Evolutionary conservation across 2,329 filamentous ascomycete species (phyloP), one percentile per base, ranked within the genome.

Genomic region (Microsporum audouinii): DNA sequence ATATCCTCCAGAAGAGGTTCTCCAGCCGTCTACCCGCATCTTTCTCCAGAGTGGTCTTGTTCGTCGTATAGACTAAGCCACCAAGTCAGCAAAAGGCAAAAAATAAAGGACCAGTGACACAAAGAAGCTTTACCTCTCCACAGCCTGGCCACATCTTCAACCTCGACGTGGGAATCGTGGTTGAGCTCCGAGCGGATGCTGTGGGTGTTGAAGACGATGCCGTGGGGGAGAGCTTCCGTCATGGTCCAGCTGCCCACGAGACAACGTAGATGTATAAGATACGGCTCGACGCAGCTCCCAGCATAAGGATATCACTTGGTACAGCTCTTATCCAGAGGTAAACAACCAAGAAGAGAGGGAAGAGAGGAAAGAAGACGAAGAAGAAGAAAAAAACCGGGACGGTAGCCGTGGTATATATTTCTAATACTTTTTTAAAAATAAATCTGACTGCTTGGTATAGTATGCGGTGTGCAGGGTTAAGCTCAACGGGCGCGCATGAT

Each of bases 1-100:
- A 80, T 63, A 81, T 76, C 59, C 79, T 71, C 79, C 79, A 81
- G 66, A 81, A 81, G 34, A 81, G 71, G 66, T 80, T 79, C 62
- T 80, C 77, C n/a, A 80, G 69, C 61, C 79, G 72, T 59, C 69
- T 68, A 53, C 77, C 77, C 3, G 70, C 68, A 45, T 72, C 68
- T 62, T 76, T 72, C 45, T 73, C 70, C 56, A 77, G 71, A 14
- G 75, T 72, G 55, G 74, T 69, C 57, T 75, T 75, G 59, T 77
- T 79, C 58, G 74, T 73, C 58, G 71, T 73, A 66, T 78, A 80
- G 43, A 77, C 79, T 80, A 43, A 64, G 41, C 41, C n/a, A 58
- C 41, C 34, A 58, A 33, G 60, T 65, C 64, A 62, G 55, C 14
- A 58, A 29, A 33, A 49, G 57, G 58, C 53, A 33, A 12, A 36